Conservation (phyloP, 2,329 filamentous ascomycete genomes). For the Graphiopsis chlorocephala region DNA sequence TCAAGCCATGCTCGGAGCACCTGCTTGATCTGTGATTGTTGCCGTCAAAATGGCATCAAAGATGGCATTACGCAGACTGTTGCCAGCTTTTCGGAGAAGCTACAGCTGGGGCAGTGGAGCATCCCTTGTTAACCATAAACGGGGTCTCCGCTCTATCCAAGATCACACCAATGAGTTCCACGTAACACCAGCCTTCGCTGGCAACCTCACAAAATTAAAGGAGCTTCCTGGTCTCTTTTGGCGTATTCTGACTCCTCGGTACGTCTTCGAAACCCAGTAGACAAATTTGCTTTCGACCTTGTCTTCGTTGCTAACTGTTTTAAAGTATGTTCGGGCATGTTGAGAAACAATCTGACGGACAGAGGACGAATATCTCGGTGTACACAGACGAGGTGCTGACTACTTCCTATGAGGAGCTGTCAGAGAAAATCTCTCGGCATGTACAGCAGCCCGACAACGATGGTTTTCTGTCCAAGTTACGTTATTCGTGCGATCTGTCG, state of each 20-base stretch:
- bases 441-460: background rate
- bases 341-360: too few relatives aligned
- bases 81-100: too few relatives aligned
- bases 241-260: background rate
- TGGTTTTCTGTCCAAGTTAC: background rate
- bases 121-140: background rate
- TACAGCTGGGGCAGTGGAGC: too few relatives aligned
- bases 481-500: too few relatives aligned
- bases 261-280: background rate
- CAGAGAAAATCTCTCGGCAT: background rate
- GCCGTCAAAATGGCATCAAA: background rate
- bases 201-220: background rate
- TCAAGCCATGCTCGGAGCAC: background rate
- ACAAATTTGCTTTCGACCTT: too few relatives aligned
- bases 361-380: background rate
- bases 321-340: too few relatives aligned
- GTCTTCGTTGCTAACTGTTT: too few relatives aligned
- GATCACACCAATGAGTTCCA: background rate
- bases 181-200: background rate
- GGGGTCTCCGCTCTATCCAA: background rate
- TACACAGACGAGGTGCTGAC: background rate
- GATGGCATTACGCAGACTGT: background rate
- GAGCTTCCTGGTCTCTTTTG: background rate
- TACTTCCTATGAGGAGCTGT: background rate
- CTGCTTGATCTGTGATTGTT: background rate